Base-by-base conservation (phyloP, 2,329 filamentous ascomycete genomes). In the Teratosphaeria destructans region DNA sequence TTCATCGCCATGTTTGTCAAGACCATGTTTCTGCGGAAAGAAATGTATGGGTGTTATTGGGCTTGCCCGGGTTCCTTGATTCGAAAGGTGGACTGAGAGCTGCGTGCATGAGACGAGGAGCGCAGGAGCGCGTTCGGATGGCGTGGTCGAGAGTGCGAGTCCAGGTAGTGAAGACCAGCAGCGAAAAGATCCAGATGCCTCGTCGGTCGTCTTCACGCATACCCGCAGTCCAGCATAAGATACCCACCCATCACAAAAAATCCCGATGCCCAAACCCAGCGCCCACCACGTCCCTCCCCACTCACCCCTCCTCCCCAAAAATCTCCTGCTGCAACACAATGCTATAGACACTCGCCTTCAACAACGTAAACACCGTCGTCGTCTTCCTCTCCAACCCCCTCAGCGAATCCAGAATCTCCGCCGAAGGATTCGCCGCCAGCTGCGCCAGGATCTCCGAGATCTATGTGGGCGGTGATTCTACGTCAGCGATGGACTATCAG, bases 321-420 rank as follows among this genome's bases (percentile, higher is more conserved):
- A 95, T 90, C 82, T 97, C 90, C 81, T 97, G 93, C 82, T 99
- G 93, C 78, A 99, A 75, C 62, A 99, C 92, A 78, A 99, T 99
- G 72, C 89, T 95, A 78, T 99, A 99, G 64, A 99, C 94, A 74
- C 93, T 97, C 19, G 94, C 93, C 79, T 99, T 99, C 72, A 99
- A 82, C 72, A 97, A 76, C 63, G 94, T 99, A 75, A 95, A 97
- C 26, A 96, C 93, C 58, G 96, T 79, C 66, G 90, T 91, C 52
- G 93, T 96, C 80, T 97, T 96, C 67, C 94, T 82, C 79, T 99
- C 94, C 58, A 99, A 79, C 52, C 92, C 86, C 58, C 94, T 81
- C 67, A 99, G 80, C 8, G 89, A 87, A 73, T 99, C 90, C 57
- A 95, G 81, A 60, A 95, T 92, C 65, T 89, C 90, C 6, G 88